phyloP scores from a whole-genome alignment of 73 alveolate genomes.

The Stentor coeruleus region DNA sequence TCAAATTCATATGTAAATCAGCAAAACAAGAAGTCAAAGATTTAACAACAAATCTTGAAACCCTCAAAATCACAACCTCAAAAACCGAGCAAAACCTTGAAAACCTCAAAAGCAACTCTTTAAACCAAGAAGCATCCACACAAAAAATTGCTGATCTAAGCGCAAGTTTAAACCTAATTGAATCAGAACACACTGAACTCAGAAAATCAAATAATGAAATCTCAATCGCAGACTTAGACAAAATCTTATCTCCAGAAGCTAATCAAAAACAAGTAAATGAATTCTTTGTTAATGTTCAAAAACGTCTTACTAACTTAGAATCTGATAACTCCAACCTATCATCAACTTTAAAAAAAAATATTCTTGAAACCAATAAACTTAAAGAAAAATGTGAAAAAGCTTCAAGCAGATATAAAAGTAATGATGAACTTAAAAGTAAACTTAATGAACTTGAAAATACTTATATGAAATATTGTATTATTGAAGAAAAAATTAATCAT shows the following conservation, averaged over 20 bases:
- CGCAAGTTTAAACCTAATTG: no score
- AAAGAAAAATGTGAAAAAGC: slow-evolving; percentile 1
- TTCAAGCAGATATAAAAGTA: background rate
- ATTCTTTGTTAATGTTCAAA: background rate
- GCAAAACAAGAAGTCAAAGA: background rate
- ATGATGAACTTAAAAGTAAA: background rate
- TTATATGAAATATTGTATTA: background rate
- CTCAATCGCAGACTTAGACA: background rate
- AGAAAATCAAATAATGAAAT: background rate
- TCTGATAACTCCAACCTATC: background rate
- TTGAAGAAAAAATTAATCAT: background rate
- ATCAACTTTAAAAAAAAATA: background rate
- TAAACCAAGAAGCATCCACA: no score
- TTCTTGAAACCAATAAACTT: background rate
- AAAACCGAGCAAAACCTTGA: no score
- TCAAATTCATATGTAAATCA: no score
- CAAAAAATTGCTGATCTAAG: no score
- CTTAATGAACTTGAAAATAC: background rate
- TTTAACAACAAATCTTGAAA: background rate
- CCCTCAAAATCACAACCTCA: no score
- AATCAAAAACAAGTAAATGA: background rate
- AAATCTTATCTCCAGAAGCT: background rate
- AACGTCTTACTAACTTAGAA: background rate
- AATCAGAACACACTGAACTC: background rate
- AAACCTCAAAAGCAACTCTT: no score